Conservation (phyloP, 2,329 filamentous ascomycete species). For the Cryphonectria japonica region DNA sequence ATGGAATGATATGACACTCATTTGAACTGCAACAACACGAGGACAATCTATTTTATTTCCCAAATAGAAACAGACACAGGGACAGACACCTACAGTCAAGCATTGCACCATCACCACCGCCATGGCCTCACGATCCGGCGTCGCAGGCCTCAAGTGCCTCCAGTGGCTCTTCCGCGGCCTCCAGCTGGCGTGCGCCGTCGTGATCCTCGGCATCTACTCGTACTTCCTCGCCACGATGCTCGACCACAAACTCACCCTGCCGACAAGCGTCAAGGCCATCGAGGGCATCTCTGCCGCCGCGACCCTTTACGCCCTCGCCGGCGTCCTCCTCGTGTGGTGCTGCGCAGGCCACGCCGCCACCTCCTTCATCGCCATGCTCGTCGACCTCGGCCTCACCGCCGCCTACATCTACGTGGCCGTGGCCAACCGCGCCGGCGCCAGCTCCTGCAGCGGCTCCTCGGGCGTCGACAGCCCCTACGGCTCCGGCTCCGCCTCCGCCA, state of each 20-base stretch:
- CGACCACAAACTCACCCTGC: conserved; percentile 57
- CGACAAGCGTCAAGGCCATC: conserved; percentile 62
- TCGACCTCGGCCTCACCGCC: conserved; percentile 66
- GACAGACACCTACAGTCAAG: background rate
- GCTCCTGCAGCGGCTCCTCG: conserved; percentile 55
- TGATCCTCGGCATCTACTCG: conserved; percentile 67
- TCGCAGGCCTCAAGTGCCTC: conserved; percentile 54
- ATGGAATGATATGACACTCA: background rate
- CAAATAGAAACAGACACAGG: background rate
- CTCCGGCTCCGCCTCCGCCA: conserved; percentile 48
- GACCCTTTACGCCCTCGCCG: conserved; percentile 65
- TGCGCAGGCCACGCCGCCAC: conserved; percentile 67
- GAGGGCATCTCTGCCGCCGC: conserved; percentile 65
- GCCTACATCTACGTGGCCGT: conserved; percentile 68
- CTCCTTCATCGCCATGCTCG: conserved; percentile 61
- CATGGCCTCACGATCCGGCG: conserved; percentile 56
- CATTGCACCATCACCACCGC: conserved; percentile 28
- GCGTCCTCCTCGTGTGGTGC: conserved; percentile 65
- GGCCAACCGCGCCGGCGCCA: conserved; percentile 62
- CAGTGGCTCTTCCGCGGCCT: conserved; percentile 64
- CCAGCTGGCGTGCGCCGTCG: conserved; percentile 62
- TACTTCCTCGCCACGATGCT: conserved; percentile 68
- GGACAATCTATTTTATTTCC: background rate
- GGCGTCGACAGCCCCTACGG: conserved; percentile 60
- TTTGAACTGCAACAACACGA: background rate